These are phyloP conservation scores for Quercus glauca DNA, from an alignment of 306 rosid genomes.

Conservation along the genomic window DNA sequence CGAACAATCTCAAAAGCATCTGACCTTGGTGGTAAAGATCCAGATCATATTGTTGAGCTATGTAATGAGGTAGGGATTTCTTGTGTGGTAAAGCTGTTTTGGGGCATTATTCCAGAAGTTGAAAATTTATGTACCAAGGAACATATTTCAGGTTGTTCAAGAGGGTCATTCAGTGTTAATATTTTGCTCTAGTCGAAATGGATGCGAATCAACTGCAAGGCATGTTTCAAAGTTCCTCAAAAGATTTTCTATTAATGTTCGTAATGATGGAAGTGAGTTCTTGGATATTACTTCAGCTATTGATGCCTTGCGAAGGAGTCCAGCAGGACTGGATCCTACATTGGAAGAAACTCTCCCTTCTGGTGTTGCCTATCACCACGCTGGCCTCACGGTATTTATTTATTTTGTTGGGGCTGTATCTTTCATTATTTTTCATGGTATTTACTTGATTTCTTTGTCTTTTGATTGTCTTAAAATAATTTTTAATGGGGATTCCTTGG, in stretches of 20 bases:
- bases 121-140: conserved; percentile 14
- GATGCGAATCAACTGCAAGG: conserved; percentile 95
- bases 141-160: conserved; percentile 79
- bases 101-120: conserved; percentile 16
- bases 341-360: conserved; percentile 81
- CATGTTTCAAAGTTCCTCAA: conserved; percentile 80
- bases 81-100: conserved; percentile 22
- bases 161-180: conserved; percentile 91
- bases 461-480: not conserved
- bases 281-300: conserved; percentile 64
- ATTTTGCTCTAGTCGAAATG: conserved; percentile 96
- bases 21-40: conserved; percentile 92
- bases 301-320: conserved; percentile 72
- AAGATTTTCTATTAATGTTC: conserved; percentile 43
- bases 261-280: conserved; percentile 52
- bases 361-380: conserved; percentile 98
- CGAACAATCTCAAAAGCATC: conserved; percentile 69
- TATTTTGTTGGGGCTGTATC: conserved; percentile 5
- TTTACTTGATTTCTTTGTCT: conserved; percentile 13
- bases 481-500: not conserved
- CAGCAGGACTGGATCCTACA: conserved; percentile 89
- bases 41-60: conserved; percentile 93
- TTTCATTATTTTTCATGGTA: conserved; percentile 6
- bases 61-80: conserved; percentile 77
- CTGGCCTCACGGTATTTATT: conserved; percentile 85